Evolutionary conservation across 305 asterid genomes (phyloP).

Genomic region (Solanum hybrid): DNA sequence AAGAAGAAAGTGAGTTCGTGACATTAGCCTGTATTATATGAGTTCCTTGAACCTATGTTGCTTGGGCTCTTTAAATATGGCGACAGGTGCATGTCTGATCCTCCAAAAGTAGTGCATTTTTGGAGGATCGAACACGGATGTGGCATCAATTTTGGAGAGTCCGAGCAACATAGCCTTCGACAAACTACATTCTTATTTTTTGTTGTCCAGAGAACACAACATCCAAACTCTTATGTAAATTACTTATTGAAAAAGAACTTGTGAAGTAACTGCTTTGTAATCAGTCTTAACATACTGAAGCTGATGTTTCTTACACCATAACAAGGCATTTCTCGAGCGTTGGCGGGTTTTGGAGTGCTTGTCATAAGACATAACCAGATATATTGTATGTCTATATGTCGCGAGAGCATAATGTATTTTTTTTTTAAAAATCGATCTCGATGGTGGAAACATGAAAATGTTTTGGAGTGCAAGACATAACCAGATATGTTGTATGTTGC

Average conservation of each 20-base stretch:
- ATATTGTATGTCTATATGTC: not conserved
- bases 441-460: no score
- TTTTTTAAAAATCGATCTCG: not conserved
- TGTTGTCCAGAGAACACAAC: not conserved
- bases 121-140: not conserved
- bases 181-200: not conserved
- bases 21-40: not conserved
- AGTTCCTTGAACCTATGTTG: not conserved
- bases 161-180: not conserved
- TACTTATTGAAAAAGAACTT: not conserved
- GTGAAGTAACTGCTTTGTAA: not conserved
- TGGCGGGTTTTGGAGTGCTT: not conserved
- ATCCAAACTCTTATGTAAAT: not conserved
- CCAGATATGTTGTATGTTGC: not conserved
- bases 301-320: not conserved
- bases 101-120: not conserved
- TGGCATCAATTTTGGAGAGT: not conserved
- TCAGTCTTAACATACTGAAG: not conserved
- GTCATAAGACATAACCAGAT: not conserved
- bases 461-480: not conserved
- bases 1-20: constrained; percentile 19
- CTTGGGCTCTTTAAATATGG: not conserved
- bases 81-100: not conserved
- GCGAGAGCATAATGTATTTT: no score
- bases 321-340: not conserved